Percentiles rank a stretch among this genome's conserved stretches.
These are phyloP conservation scores for Amaranthus tricolor DNA, from an alignment of 179 eudicot species.

Conservation along the genomic window DNA sequence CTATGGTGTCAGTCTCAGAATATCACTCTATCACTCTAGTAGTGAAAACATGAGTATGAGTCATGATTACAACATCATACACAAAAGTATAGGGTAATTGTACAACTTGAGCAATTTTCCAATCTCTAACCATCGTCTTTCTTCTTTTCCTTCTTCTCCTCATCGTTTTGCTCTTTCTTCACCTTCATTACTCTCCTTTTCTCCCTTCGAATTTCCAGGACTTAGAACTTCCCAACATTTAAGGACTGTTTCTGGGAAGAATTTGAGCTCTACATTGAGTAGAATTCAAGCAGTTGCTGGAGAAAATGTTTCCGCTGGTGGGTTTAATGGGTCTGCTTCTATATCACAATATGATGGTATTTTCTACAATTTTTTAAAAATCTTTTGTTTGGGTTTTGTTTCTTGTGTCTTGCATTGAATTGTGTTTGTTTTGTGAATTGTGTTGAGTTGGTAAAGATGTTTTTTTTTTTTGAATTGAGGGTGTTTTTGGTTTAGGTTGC, in stretches of 20 bases:
- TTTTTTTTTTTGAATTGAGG: neutral
- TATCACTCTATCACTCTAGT: too few relatives aligned
- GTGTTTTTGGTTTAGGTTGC: neutral
- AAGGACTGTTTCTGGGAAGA: conserved; percentile 2
- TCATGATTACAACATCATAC: too few relatives aligned
- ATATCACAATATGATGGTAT: conserved; percentile 34
- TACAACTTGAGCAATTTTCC: too few relatives aligned
- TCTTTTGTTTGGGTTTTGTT: neutral
- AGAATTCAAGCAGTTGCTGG: conserved; percentile 41
- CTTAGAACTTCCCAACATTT: conserved; percentile 5
- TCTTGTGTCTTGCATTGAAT: neutral
- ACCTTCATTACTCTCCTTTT: conserved; percentile 25
- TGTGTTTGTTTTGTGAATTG: neutral
- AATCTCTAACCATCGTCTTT: conserved; percentile 1
- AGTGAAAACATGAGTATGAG: too few relatives aligned
- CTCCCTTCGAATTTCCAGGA: conserved; percentile 21
- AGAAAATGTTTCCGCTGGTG: conserved; percentile 29
- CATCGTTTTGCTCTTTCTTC: conserved; percentile 20
- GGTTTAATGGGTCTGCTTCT: conserved; percentile 37
- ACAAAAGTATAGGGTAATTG: neutral
- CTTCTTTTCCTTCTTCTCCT: neutral
- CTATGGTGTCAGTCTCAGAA: too few relatives aligned
- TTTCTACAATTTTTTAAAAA: neutral
- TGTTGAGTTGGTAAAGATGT: too few relatives aligned
- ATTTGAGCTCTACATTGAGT: conserved; percentile 15